Percentiles rank a stretch among this genome's conserved stretches.
Evolutionary conservation across 2,329 filamentous ascomycete species (phyloP).

Genomic region (Xylaria sp.): DNA sequence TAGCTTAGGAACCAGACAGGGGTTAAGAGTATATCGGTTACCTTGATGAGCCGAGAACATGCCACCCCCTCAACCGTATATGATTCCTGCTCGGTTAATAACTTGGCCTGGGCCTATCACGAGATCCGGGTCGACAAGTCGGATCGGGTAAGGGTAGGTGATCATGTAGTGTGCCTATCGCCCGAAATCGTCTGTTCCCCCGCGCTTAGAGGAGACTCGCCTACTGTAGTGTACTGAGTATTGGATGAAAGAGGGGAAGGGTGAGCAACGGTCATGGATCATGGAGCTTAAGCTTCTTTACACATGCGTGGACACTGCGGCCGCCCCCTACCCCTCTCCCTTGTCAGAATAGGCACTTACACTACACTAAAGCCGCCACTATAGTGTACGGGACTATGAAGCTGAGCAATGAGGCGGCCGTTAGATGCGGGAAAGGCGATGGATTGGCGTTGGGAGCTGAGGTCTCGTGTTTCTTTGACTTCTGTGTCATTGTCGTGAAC

Average conservation of each 20-base stretch:
- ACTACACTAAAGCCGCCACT: background rate
- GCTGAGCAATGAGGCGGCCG: slow-evolving; percentile 28
- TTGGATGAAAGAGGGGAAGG: background rate
- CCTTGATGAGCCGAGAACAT: slow-evolving; percentile 1
- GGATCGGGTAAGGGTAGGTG: slow-evolving; percentile 19
- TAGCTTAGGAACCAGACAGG: slow-evolving; percentile 1
- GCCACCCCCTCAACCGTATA: background rate
- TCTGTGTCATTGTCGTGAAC: slow-evolving; percentile 12
- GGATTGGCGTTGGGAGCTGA: slow-evolving; percentile 14
- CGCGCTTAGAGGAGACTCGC: slow-evolving; percentile 7
- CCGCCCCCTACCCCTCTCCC: background rate
- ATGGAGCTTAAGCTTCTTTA: slow-evolving; percentile 27
- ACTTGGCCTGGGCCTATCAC: slow-evolving; percentile 12
- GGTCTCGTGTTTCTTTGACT: slow-evolving; percentile 14
- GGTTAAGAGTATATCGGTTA: background rate
- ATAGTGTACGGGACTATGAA: slow-evolving; percentile 7
- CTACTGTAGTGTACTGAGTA: background rate
- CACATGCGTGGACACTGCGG: background rate
- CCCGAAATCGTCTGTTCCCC: slow-evolving; percentile 18
- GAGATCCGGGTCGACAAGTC: slow-evolving; percentile 25
- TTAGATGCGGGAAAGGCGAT: slow-evolving; percentile 14
- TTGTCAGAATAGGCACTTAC: background rate
- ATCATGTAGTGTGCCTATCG: slow-evolving; percentile 5
- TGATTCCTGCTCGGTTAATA: slow-evolving; percentile 26
- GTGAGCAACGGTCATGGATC: slow-evolving; percentile 22